These are phyloP conservation scores for Rhododendron simsii DNA, from an alignment of 148 eudicot genomes.

Conservation along the genomic window DNA sequence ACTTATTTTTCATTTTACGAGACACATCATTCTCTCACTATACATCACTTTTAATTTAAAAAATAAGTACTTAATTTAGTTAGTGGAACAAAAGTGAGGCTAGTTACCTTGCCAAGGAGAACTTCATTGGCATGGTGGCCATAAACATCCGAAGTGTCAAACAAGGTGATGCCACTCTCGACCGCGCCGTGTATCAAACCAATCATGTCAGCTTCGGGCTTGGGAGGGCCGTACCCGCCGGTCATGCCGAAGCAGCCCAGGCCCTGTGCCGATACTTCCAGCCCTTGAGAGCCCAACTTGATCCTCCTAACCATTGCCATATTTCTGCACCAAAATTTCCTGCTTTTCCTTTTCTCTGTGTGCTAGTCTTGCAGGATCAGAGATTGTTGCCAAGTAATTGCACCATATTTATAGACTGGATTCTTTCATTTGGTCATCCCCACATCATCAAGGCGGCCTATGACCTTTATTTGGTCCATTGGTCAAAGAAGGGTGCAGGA, in stretches of 20 bases:
- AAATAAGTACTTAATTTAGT: too few species aligned
- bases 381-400: not conserved
- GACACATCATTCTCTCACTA: too few species aligned
- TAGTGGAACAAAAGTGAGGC: not conserved
- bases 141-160: not conserved
- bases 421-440: not conserved
- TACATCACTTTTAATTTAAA: too few species aligned
- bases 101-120: not conserved
- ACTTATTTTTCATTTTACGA: too few species aligned
- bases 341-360: not conserved
- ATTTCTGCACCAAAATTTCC: not conserved
- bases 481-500: not conserved
- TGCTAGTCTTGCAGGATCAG: not conserved
- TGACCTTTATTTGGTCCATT: not conserved
- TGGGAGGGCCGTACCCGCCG: not conserved
- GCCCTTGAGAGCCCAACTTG: not conserved
- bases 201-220: not conserved
- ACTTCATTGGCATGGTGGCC: not conserved
- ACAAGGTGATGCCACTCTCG: not conserved
- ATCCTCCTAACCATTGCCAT: constrained; percentile 1
- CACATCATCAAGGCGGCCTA: not conserved
- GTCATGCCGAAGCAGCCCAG: not conserved
- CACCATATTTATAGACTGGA: not conserved
- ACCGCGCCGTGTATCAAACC: not conserved
- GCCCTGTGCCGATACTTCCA: not conserved